Conservation (phyloP, 805 yeast species). For the Alloascoidea africana region DNA sequence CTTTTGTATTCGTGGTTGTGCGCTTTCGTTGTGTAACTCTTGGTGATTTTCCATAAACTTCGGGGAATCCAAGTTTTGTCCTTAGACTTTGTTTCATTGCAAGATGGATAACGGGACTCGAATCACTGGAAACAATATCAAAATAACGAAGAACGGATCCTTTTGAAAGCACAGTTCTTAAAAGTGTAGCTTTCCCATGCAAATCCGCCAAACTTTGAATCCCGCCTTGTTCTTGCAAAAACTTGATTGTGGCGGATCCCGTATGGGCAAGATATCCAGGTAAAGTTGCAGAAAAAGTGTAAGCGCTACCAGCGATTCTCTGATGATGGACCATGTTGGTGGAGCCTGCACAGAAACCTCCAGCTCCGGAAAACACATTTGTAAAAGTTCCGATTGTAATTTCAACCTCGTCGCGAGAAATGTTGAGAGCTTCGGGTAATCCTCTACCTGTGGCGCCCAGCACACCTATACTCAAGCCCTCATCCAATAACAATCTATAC, state of each 20-base stretch:
- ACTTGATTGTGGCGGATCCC: slow-evolving; percentile 35
- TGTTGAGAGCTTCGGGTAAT: slow-evolving; percentile 52
- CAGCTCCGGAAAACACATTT: slow-evolving; percentile 65
- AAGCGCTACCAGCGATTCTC: slow-evolving; percentile 78
- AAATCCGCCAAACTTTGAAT: too few relatives aligned
- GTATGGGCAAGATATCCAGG: slow-evolving; percentile 82
- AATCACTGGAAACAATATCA: not conserved
- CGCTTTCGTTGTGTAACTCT: not conserved
- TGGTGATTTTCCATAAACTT: not conserved
- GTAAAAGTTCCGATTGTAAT: slow-evolving; percentile 84
- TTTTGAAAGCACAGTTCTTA: not conserved
- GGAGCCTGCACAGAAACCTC: slow-evolving; percentile 89
- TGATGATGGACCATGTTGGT: slow-evolving; percentile 80
- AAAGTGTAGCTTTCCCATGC: not conserved
- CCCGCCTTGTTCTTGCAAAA: slow-evolving; percentile 25
- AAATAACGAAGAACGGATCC: not conserved
- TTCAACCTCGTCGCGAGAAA: slow-evolving; percentile 60
- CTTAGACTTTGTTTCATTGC: not conserved
- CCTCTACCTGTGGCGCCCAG: slow-evolving; percentile 83
- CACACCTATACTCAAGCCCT: slow-evolving; percentile 73
- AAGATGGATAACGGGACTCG: not conserved
- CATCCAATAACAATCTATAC: slow-evolving; percentile 79
- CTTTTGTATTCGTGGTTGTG: not conserved
- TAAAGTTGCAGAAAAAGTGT: slow-evolving; percentile 85
- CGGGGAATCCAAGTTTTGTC: not conserved